These are phyloP conservation scores for Nicotiana attenuata DNA, from an alignment of 257 asterid genomes.

Conservation along the genomic window DNA sequence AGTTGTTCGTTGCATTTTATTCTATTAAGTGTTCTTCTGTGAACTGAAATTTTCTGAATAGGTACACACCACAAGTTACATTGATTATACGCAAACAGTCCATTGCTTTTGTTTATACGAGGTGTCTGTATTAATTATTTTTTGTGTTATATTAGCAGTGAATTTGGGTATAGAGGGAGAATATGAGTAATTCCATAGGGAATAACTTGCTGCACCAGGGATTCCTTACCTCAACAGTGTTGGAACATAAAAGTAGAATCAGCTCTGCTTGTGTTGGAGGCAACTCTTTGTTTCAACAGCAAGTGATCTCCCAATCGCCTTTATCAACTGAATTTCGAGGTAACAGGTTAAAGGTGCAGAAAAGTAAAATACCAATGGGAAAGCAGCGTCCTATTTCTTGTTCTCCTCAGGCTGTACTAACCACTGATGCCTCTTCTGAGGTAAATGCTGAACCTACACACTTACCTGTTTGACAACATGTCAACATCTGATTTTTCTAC, in stretches of 20 bases:
- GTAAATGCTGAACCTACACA: conserved; percentile 26
- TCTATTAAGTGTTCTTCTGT: not conserved
- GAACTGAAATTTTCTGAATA: not conserved
- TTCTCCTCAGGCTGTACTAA: conserved; percentile 56
- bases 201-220: conserved; percentile 74
- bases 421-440: conserved; percentile 53
- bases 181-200: conserved; percentile 73
- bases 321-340: conserved; percentile 59
- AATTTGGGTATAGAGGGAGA: conserved; percentile 15
- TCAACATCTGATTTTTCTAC: not conserved
- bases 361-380: conserved; percentile 48
- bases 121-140: not conserved
- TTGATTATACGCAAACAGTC: not conserved
- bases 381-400: conserved; percentile 33
- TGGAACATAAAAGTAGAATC: conserved; percentile 59
- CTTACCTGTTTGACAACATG: not conserved
- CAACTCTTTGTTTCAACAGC: conserved; percentile 55
- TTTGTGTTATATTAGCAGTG: conserved; percentile 12
- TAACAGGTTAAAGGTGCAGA: conserved; percentile 36
- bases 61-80: not conserved
- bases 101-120: not conserved
- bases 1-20: not conserved
- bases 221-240: conserved; percentile 48
- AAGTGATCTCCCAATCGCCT: conserved; percentile 60
- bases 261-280: conserved; percentile 54